Evolutionary conservation across 805 yeast genomes (phyloP).

Genomic region (Ogataea philodendri): DNA sequence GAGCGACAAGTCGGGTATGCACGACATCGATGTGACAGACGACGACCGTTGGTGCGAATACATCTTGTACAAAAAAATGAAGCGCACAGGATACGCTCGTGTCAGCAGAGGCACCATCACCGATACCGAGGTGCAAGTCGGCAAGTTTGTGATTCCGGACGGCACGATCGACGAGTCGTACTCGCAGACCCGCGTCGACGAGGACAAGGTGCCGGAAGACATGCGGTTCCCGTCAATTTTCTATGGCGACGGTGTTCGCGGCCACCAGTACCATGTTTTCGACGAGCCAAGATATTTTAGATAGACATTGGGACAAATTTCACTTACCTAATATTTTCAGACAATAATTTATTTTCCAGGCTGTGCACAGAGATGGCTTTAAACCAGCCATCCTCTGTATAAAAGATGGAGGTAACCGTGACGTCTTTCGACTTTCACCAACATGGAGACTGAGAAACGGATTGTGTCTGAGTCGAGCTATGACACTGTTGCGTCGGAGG

Average conservation of each 20-base stretch:
- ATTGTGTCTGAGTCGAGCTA: slow-evolving; percentile 5
- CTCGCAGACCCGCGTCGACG: slow-evolving; percentile 48
- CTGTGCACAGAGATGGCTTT: slow-evolving; percentile 2
- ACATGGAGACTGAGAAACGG: neutral
- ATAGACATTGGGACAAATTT: too few relatives aligned
- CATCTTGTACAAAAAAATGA: slow-evolving; percentile 80
- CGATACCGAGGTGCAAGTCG: slow-evolving; percentile 95
- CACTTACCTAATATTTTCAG: too few relatives aligned
- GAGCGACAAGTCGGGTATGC: slow-evolving; percentile 78
- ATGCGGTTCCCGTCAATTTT: slow-evolving; percentile 76
- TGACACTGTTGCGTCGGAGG: slow-evolving; percentile 9
- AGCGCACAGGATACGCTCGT: slow-evolving; percentile 90
- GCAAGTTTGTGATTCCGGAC: slow-evolving; percentile 69
- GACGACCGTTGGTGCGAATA: slow-evolving; percentile 99
- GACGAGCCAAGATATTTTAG: slow-evolving; percentile 85
- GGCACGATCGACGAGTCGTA: slow-evolving; percentile 27
- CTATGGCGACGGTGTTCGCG: slow-evolving; percentile 89
- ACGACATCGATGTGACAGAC: slow-evolving; percentile 89
- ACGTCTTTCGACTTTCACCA: neutral
- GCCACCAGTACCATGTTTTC: slow-evolving; percentile 91
- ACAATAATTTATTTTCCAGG: slow-evolving; percentile 5
- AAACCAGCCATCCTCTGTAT: slow-evolving; percentile 13
- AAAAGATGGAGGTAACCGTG: neutral
- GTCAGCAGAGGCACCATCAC: slow-evolving; percentile 91
- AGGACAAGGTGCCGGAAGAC: slow-evolving; percentile 54